Conservation (phyloP, 192 early-diverging fungal genomes). For the Linnemannia zychae region DNA sequence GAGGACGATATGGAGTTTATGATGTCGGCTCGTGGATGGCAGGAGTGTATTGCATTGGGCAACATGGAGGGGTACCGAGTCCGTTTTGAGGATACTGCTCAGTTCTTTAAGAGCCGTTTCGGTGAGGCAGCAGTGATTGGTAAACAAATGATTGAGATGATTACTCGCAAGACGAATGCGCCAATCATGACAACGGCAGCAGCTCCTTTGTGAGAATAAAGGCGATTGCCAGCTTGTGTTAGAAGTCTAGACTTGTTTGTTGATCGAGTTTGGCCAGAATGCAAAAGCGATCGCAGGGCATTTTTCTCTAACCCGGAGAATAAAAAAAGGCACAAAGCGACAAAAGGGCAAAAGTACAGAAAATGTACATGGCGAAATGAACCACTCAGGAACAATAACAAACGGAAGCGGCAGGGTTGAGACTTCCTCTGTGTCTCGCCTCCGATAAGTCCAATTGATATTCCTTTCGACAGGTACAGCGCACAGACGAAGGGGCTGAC, state of each 20-base stretch:
- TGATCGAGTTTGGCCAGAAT: too few species aligned
- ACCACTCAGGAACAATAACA: too few species aligned
- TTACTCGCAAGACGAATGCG: slow-evolving; percentile 60
- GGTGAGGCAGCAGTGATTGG: slow-evolving; percentile 67
- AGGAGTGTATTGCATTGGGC: slow-evolving; percentile 87
- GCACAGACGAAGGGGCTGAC: too few species aligned
- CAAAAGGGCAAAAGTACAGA: not conserved
- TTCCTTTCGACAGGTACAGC: too few species aligned
- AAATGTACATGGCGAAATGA: not conserved
- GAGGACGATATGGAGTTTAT: slow-evolving; percentile 92
- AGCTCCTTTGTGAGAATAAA: not conserved
- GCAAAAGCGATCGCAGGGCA: not conserved
- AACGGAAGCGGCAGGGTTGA: too few species aligned
- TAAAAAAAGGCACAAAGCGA: slow-evolving; percentile 2
- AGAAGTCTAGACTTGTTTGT: too few species aligned
- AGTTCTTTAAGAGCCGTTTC: slow-evolving; percentile 83
- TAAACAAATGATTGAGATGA: slow-evolving; percentile 70
- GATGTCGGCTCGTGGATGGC: slow-evolving; percentile 93
- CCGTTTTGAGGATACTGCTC: slow-evolving; percentile 86
- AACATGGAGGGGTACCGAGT: slow-evolving; percentile 86
- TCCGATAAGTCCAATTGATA: too few species aligned
- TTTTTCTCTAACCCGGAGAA: not conserved
- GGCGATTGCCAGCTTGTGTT: not conserved
- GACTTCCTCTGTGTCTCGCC: too few species aligned
- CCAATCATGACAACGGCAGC: not conserved